These are phyloP conservation scores for Protea cynaroides DNA, from an alignment of 164 flowering plant species.

Conservation along the genomic window DNA sequence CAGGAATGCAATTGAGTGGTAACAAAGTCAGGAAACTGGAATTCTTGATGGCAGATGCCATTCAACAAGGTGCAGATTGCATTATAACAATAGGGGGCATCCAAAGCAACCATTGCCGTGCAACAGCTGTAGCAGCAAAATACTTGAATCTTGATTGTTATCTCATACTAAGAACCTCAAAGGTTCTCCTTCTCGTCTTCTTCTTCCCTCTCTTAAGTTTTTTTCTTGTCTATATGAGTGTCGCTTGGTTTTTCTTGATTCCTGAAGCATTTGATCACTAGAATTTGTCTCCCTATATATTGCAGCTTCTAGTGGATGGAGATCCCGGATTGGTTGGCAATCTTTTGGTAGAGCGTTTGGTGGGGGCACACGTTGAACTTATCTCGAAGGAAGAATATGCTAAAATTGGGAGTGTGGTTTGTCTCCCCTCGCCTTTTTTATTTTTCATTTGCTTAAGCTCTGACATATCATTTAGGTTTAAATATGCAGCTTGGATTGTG, in stretches of 20 bases:
- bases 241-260: not conserved
- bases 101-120: conserved; percentile 98
- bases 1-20: conserved; percentile 98
- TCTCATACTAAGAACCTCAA: conserved; percentile 83
- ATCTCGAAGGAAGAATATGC: conserved; percentile 94
- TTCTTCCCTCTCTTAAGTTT: not conserved
- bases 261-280: not conserved
- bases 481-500: too few species aligned
- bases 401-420: conserved; percentile 69
- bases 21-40: conserved; percentile 95
- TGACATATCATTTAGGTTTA: too few species aligned
- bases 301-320: conserved; percentile 69
- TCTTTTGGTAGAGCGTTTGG: conserved; percentile 87
- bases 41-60: conserved; percentile 93
- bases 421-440: conserved; percentile 13
- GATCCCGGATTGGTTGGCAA: conserved; percentile 96
- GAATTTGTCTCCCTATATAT: not conserved
- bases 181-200: conserved; percentile 41
- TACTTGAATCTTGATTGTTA: conserved; percentile 78
- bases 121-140: conserved; percentile 95
- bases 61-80: conserved; percentile 82
- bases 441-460: too few species aligned
- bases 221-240: not conserved
- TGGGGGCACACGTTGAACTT: conserved; percentile 87
- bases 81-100: conserved; percentile 90